Conservation (phyloP, 768 basidiomycete genomes). For the Phlegmacium glaucopus region DNA sequence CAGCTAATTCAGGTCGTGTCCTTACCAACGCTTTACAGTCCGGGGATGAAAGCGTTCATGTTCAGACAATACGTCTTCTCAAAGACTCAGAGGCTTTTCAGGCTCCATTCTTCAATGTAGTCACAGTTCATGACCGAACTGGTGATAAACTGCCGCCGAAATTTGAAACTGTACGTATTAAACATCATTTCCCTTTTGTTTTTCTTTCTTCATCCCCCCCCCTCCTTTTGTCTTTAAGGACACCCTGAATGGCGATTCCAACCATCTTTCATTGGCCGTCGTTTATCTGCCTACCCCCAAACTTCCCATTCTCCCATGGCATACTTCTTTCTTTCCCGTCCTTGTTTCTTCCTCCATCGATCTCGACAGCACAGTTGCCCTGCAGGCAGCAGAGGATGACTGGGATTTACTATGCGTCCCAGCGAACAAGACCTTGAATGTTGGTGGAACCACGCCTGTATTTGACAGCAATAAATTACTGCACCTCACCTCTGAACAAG, state of each 20-base stretch:
- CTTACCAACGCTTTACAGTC: constrained; percentile 20
- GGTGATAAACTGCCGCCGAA: constrained; percentile 14
- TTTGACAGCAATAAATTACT: constrained; percentile 46
- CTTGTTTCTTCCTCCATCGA: constrained; percentile 30
- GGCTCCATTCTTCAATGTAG: constrained; percentile 24
- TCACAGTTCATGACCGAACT: constrained; percentile 39
- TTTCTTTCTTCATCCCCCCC: constrained; percentile 32
- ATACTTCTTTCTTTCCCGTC: constrained; percentile 58
- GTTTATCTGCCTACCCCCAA: constrained; percentile 58
- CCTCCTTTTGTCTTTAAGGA: constrained; percentile 34
- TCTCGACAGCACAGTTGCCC: constrained; percentile 20
- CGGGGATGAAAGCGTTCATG: constrained; percentile 15
- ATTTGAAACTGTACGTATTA: constrained; percentile 33
- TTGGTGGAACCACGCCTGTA: constrained; percentile 36
- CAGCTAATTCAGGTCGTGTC: constrained; percentile 34
- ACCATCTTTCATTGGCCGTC: constrained; percentile 61
- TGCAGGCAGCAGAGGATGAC: constrained; percentile 34
- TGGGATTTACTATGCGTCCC: constrained; percentile 46
- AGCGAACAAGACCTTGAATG: constrained; percentile 33
- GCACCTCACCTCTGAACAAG: constrained; percentile 36
- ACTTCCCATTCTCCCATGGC: constrained; percentile 32
- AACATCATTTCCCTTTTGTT: constrained; percentile 19
- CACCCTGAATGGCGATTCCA: constrained; percentile 20
- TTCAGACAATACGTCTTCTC: constrained; percentile 28
- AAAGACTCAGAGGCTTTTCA: constrained; percentile 19